Evolutionary conservation across 225 moss, liverwort and hornwort genomes (phyloP).

Genomic region (Rhytidiadelphus loreus): DNA sequence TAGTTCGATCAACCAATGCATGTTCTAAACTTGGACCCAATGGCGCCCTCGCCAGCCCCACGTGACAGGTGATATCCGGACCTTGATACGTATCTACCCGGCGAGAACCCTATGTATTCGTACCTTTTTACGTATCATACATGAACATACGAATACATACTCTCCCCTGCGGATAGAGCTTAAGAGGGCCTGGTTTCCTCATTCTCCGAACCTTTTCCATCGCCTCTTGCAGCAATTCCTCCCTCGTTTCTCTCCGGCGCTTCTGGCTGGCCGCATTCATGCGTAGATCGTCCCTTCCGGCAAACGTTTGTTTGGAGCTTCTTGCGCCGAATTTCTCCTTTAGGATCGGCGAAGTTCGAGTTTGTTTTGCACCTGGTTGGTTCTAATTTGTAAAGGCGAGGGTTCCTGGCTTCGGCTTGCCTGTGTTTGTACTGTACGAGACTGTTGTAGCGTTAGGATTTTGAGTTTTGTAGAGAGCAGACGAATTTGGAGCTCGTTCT

Average conservation of each 20-base stretch:
- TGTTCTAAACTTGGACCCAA: background rate
- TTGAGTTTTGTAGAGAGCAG: background rate
- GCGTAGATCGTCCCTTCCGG: background rate
- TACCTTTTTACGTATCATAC: fast-evolving
- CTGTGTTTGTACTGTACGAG: background rate
- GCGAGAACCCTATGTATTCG: background rate
- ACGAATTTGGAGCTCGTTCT: background rate
- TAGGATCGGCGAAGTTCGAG: background rate
- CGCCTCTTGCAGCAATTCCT: background rate
- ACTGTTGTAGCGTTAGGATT: background rate
- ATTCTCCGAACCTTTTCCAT: background rate
- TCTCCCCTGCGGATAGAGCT: background rate
- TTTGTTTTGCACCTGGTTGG: background rate
- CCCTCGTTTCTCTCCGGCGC: background rate
- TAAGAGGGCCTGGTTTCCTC: conserved; percentile 8
- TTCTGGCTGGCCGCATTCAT: background rate
- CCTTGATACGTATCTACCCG: background rate
- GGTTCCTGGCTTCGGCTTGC: background rate
- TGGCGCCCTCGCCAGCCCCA: background rate
- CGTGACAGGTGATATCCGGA: background rate
- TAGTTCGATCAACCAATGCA: background rate
- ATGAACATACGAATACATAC: background rate
- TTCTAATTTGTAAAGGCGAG: background rate
- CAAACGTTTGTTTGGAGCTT: background rate
- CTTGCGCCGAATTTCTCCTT: background rate